Conservation (phyloP, 352 stramenopile genomes). For the Globisporangium canariense region DNA sequence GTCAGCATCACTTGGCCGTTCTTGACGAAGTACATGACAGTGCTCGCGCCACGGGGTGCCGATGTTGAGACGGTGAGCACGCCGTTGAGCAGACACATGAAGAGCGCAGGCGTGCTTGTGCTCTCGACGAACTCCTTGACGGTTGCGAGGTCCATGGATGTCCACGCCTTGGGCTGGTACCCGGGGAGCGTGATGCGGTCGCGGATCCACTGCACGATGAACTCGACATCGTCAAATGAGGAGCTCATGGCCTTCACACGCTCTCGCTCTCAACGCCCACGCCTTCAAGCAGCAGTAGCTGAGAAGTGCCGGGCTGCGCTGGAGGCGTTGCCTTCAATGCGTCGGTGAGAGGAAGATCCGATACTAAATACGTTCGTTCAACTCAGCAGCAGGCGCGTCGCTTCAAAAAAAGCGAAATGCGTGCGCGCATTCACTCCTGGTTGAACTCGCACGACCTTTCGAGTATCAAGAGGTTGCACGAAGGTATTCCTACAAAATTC, state of each 20-base stretch:
- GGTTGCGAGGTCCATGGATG: constrained; percentile 69
- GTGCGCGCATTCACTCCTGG: not conserved
- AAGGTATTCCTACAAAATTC: not conserved
- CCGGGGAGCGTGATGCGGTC: constrained; percentile 73
- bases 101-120: constrained; percentile 61
- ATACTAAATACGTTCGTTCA: not conserved
- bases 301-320: not conserved
- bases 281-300: constrained; percentile 1
- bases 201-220: constrained; percentile 82
- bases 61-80: constrained; percentile 50
- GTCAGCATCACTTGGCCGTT: constrained; percentile 71
- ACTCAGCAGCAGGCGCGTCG: not conserved
- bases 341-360: not conserved
- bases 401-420: not conserved
- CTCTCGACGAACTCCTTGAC: constrained; percentile 84
- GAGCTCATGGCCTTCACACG: constrained; percentile 45
- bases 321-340: not conserved
- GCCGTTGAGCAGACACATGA: constrained; percentile 52
- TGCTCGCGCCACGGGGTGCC: constrained; percentile 41
- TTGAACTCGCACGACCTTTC: not conserved
- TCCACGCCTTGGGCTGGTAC: constrained; percentile 69
- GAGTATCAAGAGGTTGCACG: not conserved
- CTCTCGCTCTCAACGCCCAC: not conserved
- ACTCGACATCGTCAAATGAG: constrained; percentile 85
- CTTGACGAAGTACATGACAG: constrained; percentile 89